A percentile compares a stretch with the other conserved stretches of the same genome.
Conservation (phyloP, 345 rosid species). For the Lepidium africanum region DNA sequence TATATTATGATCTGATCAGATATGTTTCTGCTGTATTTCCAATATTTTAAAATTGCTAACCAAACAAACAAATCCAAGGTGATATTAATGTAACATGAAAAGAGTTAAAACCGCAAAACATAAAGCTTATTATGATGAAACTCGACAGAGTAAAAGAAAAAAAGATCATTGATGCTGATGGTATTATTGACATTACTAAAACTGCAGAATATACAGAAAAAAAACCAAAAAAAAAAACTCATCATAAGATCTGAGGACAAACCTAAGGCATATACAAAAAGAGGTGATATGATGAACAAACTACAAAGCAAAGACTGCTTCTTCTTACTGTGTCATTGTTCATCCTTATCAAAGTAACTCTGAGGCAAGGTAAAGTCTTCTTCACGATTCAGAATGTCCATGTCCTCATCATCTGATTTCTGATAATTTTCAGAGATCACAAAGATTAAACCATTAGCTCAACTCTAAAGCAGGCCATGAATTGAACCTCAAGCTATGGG, state of each 20-base stretch:
- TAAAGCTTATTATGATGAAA: not conserved
- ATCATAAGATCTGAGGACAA: not conserved
- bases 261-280: conserved; percentile 14
- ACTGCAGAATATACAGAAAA: conserved; percentile 6
- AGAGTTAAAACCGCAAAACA: not conserved
- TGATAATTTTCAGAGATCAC: conserved; percentile 19
- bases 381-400: conserved; percentile 70
- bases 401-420: conserved; percentile 92
- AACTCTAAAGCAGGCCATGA: not conserved
- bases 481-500: not conserved
- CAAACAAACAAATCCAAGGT: not conserved
- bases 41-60: not conserved
- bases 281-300: not conserved
- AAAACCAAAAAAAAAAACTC: not conserved
- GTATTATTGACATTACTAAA: not conserved
- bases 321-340: conserved; percentile 23
- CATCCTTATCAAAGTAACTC: conserved; percentile 81
- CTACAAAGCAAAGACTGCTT: not conserved
- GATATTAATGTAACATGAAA: not conserved
- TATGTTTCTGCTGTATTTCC: not conserved
- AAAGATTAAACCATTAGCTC: not conserved
- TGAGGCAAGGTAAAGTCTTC: conserved; percentile 87
- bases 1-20: conserved; percentile 14
- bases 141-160: not conserved
- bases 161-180: not conserved